Percentiles rank a stretch among this genome's conserved stretches.
These are phyloP conservation scores for Diaporthe batatas DNA, from an alignment of 2,329 filamentous ascomycete genomes.

Conservation along the genomic window DNA sequence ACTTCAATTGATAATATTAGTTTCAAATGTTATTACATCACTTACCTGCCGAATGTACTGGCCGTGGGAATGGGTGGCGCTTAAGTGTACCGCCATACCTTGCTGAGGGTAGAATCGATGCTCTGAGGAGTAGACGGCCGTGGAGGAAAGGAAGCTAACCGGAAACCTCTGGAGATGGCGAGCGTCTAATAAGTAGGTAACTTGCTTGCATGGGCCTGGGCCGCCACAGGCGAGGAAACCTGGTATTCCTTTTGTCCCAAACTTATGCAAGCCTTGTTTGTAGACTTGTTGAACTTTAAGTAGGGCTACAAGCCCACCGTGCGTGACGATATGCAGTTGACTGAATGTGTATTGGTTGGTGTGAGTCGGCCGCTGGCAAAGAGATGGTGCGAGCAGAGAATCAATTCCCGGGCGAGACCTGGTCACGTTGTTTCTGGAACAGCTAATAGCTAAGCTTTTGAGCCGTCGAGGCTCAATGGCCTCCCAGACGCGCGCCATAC, in stretches of 20 bases:
- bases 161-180: no score
- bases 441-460: neutral
- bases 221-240: no score
- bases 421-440: neutral
- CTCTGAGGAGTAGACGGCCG: no score
- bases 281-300: neutral
- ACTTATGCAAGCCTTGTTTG: neutral
- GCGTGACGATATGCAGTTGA: neutral
- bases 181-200: no score
- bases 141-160: no score
- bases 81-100: no score
- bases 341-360: neutral
- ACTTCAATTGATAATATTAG: no score
- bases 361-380: neutral
- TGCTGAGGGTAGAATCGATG: no score
- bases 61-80: no score
- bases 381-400: neutral
- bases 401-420: neutral
- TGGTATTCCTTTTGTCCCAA: neutral
- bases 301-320: neutral
- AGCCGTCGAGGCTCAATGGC: neutral
- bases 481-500: neutral
- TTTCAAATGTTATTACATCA: no score
- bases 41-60: no score
- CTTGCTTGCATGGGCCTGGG: no score